phyloP scores from a whole-genome alignment of 495 filamentous ascomycete genomes.

The Penicillium odoratum region DNA sequence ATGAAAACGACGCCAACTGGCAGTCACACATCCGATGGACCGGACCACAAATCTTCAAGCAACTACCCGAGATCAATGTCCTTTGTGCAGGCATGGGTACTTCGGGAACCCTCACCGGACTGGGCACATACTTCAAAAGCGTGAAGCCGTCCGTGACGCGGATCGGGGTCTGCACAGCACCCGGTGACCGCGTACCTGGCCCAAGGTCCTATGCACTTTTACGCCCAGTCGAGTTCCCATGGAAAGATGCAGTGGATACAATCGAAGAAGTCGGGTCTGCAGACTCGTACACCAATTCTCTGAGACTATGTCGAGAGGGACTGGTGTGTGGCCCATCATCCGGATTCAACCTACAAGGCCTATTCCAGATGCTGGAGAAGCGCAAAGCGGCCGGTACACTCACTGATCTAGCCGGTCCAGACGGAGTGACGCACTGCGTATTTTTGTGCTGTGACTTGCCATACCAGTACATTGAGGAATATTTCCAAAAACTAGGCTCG shows the following conservation, averaged over 20 bases:
- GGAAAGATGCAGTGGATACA: constrained; percentile 52
- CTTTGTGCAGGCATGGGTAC: constrained; percentile 61
- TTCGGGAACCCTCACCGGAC: constrained; percentile 53
- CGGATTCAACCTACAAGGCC: constrained; percentile 56
- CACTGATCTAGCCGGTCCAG: constrained; percentile 41
- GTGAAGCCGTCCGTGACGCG: constrained; percentile 52
- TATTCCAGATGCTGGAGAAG: constrained; percentile 52
- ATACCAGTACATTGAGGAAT: constrained; percentile 62
- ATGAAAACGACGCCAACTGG: constrained; percentile 61
- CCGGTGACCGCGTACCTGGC: constrained; percentile 58
- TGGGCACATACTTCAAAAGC: constrained; percentile 54
- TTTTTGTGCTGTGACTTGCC: constrained; percentile 64
- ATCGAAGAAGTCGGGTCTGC: constrained; percentile 55
- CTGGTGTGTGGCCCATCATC: constrained; percentile 62
- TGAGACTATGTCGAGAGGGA: constrained; percentile 56
- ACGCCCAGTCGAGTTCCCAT: constrained; percentile 56
- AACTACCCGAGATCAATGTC: constrained; percentile 58
- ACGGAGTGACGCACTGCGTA: constrained; percentile 53
- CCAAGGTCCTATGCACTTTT: constrained; percentile 55
- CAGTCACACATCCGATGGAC: constrained; percentile 61
- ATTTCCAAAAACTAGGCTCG: constrained; percentile 54
- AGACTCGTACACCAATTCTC: constrained; percentile 54
- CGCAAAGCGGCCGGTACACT: constrained; percentile 47
- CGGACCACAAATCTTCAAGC: constrained; percentile 56
- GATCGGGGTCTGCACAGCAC: constrained; percentile 55